Conservation (phyloP, 768 basidiomycete species). For the Wakefieldia striispora region DNA sequence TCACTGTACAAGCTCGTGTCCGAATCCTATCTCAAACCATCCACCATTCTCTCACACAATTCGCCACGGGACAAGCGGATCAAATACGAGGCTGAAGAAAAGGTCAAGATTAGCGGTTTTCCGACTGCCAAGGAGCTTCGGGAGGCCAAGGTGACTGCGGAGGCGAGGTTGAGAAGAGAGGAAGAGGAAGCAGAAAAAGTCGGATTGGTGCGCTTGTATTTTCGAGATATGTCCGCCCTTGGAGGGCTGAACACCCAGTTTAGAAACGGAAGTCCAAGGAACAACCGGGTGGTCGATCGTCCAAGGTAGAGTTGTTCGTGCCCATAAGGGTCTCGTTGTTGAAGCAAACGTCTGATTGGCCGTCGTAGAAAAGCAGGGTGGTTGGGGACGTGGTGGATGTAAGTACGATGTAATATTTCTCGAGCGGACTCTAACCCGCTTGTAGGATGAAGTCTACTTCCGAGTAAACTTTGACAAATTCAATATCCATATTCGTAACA, state of each 20-base stretch:
- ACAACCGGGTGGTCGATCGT: constrained; percentile 38
- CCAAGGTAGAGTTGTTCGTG: constrained; percentile 45
- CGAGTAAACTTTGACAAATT: constrained; percentile 89
- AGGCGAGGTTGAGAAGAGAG: constrained; percentile 60
- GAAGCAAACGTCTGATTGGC: constrained; percentile 24
- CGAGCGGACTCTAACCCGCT: constrained; percentile 1
- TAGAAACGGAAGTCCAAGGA: constrained; percentile 68
- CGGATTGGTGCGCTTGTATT: constrained; percentile 55
- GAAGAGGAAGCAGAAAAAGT: constrained; percentile 73
- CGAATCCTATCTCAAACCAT: constrained; percentile 72
- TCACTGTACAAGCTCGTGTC: constrained; percentile 70
- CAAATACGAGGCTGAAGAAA: constrained; percentile 78
- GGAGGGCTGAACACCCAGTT: constrained; percentile 21
- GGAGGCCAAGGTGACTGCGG: constrained; percentile 65
- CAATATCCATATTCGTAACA: constrained; percentile 82
- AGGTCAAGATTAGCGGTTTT: constrained; percentile 67
- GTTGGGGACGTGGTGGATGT: constrained; percentile 66
- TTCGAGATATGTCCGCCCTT: neutral
- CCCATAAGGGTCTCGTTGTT: neutral
- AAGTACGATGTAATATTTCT: constrained; percentile 24
- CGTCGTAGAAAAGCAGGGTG: constrained; percentile 41
- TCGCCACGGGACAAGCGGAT: constrained; percentile 82
- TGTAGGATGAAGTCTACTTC: constrained; percentile 71
- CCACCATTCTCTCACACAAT: constrained; percentile 71
- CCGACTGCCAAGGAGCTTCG: constrained; percentile 79